phyloP scores from a whole-genome alignment of 805 yeast species.

The Soucietia sequanensis region DNA sequence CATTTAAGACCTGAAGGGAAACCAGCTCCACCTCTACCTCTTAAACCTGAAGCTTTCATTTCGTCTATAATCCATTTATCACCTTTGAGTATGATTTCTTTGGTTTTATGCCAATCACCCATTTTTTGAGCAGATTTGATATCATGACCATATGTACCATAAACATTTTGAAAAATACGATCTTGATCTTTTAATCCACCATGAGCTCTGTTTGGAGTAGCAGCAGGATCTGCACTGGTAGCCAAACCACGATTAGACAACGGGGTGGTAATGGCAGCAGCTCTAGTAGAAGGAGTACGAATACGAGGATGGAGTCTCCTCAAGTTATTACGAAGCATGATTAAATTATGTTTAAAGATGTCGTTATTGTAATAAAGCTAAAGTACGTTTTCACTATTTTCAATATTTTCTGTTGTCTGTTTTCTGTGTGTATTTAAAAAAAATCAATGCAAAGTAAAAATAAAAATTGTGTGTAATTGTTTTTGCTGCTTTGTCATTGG shows the following conservation, averaged over 20 bases:
- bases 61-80: conserved; percentile 89
- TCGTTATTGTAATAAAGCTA: not conserved
- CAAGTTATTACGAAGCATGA: conserved; percentile 35
- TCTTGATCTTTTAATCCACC: conserved; percentile 83
- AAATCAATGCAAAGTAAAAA: too few relatives aligned
- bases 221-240: conserved; percentile 46
- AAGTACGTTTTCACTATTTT: not conserved
- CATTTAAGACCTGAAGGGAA: conserved; percentile 89
- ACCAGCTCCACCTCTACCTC: conserved; percentile 95
- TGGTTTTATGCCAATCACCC: conserved; percentile 93
- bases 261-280: not conserved
- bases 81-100: conserved; percentile 79
- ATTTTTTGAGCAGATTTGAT: conserved; percentile 69
- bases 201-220: conserved; percentile 51
- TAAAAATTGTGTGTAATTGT: conserved; percentile 19
- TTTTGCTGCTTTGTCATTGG: conserved; percentile 21
- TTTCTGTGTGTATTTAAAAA: conserved; percentile 8
- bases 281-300: not conserved
- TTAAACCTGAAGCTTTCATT: conserved; percentile 77
- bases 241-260: conserved; percentile 36
- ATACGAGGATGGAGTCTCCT: conserved; percentile 25
- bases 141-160: conserved; percentile 73
- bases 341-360: not conserved
- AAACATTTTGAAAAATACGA: conserved; percentile 83
- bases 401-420: not conserved